These are phyloP conservation scores for Bertia moriformis DNA, from an alignment of 2,329 filamentous ascomycete genomes.

Conservation along the genomic window DNA sequence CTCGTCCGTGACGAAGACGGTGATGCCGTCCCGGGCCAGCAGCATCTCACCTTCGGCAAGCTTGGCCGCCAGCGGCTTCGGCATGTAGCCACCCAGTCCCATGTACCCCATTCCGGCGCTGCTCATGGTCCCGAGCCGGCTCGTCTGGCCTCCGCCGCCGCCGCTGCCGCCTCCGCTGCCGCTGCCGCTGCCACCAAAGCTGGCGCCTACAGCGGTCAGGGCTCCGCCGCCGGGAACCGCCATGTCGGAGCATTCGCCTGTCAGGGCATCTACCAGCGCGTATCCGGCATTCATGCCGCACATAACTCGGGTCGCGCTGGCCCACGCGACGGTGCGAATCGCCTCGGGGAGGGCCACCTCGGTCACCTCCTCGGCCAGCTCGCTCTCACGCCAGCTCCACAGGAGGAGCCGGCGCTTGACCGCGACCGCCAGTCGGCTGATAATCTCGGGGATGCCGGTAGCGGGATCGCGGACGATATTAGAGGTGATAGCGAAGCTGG, in stretches of 20 bases:
- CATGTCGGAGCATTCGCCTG: constrained; percentile 62
- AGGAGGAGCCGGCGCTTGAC: constrained; percentile 80
- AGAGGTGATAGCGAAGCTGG: constrained; percentile 80
- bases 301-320: constrained; percentile 70
- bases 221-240: constrained; percentile 57
- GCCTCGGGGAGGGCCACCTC: constrained; percentile 72
- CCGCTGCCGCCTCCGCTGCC: constrained; percentile 58
- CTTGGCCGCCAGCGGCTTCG: constrained; percentile 74
- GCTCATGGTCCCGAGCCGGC: constrained; percentile 69
- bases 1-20: constrained; percentile 72
- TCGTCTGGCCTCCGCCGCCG: constrained; percentile 43
- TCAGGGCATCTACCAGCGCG: constrained; percentile 72
- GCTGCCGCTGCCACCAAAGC: too few relatives aligned
- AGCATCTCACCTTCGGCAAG: constrained; percentile 73
- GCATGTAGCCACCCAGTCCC: constrained; percentile 80
- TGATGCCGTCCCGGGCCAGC: constrained; percentile 95
- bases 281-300: constrained; percentile 87
- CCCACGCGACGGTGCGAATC: constrained; percentile 83
- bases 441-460: constrained; percentile 82
- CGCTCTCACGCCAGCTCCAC: constrained; percentile 95
- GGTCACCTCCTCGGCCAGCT: constrained; percentile 56
- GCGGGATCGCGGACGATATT: constrained; percentile 83
- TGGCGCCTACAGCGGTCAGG: too few relatives aligned
- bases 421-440: constrained; percentile 78
- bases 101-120: constrained; percentile 91